phyloP scores from a whole-genome alignment of 805 yeast genomes.

The Teunomyces funiuensis region DNA sequence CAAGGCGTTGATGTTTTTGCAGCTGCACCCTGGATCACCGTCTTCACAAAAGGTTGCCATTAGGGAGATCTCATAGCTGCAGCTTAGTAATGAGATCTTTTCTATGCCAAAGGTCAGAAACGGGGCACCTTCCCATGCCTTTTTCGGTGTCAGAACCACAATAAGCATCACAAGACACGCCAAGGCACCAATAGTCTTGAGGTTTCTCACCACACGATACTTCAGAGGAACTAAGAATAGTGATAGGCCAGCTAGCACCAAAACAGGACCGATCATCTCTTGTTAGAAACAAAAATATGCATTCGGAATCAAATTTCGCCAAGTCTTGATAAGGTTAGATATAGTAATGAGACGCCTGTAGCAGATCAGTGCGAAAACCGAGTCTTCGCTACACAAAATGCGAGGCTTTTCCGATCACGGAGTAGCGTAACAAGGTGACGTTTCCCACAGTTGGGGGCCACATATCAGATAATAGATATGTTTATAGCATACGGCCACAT shows the following conservation, averaged over 20 bases:
- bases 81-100: conserved; percentile 31
- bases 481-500: too few species aligned
- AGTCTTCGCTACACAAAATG: too few species aligned
- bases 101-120: conserved; percentile 27
- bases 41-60: conserved; percentile 22
- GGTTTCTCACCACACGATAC: conserved; percentile 1
- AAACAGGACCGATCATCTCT: neutral
- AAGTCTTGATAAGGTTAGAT: neutral
- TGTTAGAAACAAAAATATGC: neutral
- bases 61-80: conserved; percentile 24
- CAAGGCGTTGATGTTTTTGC: conserved; percentile 30
- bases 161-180: conserved; percentile 11
- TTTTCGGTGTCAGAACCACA: conserved; percentile 23
- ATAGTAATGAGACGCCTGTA: neutral
- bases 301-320: neutral
- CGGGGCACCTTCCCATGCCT: conserved; percentile 30
- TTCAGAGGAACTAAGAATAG: conserved; percentile 1
- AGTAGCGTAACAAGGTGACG: neutral
- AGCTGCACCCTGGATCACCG: conserved; percentile 19
- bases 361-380: too few species aligned
- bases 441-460: neutral
- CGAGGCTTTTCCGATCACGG: conserved; percentile 4
- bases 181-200: neutral
- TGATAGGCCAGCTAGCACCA: neutral
- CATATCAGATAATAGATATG: too few species aligned